Base-by-base conservation (phyloP, 1,139 yeast species). In the Blastobotrys capitulatus region DNA sequence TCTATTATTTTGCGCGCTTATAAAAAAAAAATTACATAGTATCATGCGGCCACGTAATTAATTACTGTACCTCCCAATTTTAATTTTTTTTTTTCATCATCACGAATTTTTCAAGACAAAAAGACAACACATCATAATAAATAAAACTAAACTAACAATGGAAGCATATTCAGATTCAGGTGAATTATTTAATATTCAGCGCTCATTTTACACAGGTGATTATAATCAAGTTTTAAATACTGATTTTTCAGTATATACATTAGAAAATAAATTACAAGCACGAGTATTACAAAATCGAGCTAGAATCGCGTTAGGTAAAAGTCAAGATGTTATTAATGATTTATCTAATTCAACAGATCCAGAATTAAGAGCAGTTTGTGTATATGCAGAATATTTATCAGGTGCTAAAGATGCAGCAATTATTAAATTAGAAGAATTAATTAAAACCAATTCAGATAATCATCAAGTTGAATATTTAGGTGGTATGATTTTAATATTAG, bases 121-220 rank as follows among this genome's bases (percentile, higher is more conserved):
- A n/a, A 36, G 9, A 12, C 26, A 4, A 38, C 41, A 19, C 26
- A 15, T 32, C 27, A 31, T 29, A 8, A 39, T 13, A n/a, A 35
- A 37, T n/a, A 29, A 37, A 34, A 25, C 40, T 22, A 32, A 26
- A 39, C n/a, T n/a, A 32, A 54, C 19, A 40, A 61, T 62, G 66
- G 65, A 62, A 46, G 60, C 62, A 48, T 61, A 61, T 43, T 59
- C 66, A 37, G 67, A 63, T 47, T 56, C 66, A 6, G 64, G 63
- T 61, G 71, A 66, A 50, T 57, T 67, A 26, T 67, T 63, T 51
- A 56, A 64, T 41, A 60, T 71, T 44, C 71, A 70, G 53, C 65
- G 64, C 55, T 70, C 71, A 25, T 71, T 67, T 56, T 70, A 71
- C 55, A 60, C 70, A 15, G 74, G 74, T 39, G 69, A 69, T 47